These are phyloP conservation scores for Heteromeles arbutifolia DNA, from an alignment of 306 rosid species.

Conservation along the genomic window DNA sequence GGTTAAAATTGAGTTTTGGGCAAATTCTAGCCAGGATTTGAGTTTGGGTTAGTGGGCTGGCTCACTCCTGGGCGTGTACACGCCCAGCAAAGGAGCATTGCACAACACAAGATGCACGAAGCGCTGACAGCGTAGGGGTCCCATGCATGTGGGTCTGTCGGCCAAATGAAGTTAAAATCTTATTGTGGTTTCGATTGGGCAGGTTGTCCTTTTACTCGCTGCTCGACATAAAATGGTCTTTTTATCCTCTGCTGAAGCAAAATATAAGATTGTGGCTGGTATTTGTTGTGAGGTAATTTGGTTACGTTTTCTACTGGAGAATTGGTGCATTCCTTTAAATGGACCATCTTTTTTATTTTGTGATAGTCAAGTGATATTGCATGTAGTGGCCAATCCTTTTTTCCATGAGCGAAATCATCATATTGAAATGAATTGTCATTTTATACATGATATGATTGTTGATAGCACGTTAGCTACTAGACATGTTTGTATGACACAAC, in stretches of 20 bases:
- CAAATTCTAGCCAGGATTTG: too few relatives aligned
- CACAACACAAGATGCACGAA: too few relatives aligned
- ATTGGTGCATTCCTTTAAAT: not conserved
- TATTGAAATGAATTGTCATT: not conserved
- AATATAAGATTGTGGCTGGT: not conserved
- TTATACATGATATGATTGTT: not conserved
- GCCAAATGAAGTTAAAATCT: not conserved
- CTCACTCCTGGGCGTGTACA: rapidly evolving
- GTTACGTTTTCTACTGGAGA: not conserved
- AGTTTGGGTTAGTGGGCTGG: too few relatives aligned
- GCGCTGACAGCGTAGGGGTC: too few relatives aligned
- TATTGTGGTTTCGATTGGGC: not conserved
- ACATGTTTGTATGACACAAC: not conserved
- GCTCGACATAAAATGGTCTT: not conserved
- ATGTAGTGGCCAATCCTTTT: not conserved
- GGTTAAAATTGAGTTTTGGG: too few relatives aligned
- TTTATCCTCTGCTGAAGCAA: not conserved
- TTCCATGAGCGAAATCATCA: not conserved
- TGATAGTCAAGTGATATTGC: not conserved
- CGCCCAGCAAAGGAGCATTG: too few relatives aligned
- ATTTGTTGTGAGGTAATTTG: not conserved
- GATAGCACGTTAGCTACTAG: not conserved
- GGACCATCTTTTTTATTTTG: not conserved
- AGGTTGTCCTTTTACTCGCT: not conserved
- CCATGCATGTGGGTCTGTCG: too few relatives aligned